Evolutionary conservation across 176 grass and related monocot genomes (phyloP).

Genomic region (Thinopyrum elongatum): DNA sequence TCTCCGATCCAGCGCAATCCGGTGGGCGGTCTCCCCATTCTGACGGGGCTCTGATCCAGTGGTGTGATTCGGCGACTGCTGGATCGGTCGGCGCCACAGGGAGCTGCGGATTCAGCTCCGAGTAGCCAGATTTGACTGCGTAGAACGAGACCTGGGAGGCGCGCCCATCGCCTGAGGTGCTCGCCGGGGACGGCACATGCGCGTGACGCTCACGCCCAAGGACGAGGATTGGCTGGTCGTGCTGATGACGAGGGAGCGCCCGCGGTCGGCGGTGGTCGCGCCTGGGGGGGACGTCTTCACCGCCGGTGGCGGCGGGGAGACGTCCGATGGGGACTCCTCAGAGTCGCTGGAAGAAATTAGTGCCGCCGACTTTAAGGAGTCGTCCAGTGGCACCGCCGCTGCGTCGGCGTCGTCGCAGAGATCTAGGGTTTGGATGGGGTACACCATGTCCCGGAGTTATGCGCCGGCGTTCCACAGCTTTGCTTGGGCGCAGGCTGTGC

Average conservation of each 20-base stretch:
- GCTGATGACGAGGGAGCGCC: slow-evolving; percentile 55
- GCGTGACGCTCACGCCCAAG: slow-evolving; percentile 46
- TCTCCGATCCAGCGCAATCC: slow-evolving; percentile 28
- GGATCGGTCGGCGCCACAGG: neutral
- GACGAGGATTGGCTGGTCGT: slow-evolving; percentile 42
- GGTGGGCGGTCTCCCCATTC: neutral
- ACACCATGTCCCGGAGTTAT: slow-evolving; percentile 73
- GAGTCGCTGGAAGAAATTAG: slow-evolving; percentile 67
- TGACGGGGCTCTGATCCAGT: neutral
- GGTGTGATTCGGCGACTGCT: neutral
- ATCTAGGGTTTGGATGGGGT: slow-evolving; percentile 85
- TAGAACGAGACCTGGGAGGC: slow-evolving; percentile 29
- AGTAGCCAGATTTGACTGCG: slow-evolving; percentile 22
- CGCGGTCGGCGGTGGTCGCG: slow-evolving; percentile 45
- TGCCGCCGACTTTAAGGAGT: slow-evolving; percentile 62
- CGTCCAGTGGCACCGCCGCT: neutral
- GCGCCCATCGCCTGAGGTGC: neutral
- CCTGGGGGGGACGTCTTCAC: slow-evolving; percentile 44
- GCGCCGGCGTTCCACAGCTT: slow-evolving; percentile 73
- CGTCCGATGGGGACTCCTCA: slow-evolving; percentile 71
- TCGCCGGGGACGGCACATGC: slow-evolving; percentile 20
- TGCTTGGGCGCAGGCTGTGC: slow-evolving; percentile 91
- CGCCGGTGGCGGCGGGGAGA: slow-evolving; percentile 28
- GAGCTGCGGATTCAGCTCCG: slow-evolving; percentile 13
- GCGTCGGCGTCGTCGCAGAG: neutral